Evolutionary conservation across 1,139 yeast species (phyloP), one percentile per base, ranked within the genome.

Genomic region (Blastobotrys arbuscula): DNA sequence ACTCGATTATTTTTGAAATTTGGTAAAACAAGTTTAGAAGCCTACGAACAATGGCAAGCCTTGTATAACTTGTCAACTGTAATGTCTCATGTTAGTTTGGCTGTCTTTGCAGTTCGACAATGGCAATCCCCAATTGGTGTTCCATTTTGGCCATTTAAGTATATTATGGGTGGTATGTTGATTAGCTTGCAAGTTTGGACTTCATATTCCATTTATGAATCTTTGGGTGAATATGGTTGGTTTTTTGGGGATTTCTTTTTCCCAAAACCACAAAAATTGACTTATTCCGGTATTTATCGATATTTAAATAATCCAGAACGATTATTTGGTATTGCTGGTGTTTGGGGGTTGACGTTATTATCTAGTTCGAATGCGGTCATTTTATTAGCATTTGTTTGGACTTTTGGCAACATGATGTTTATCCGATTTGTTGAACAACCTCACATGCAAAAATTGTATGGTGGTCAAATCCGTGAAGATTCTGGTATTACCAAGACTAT

Each of bases 221-320:
- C 87, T 55, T 79, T 86, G 56, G 94, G 94, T 3, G 85, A 84
- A 55, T 85, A 83, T 65, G 95, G 95, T 15, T 86, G 95, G 95
- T 86, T 85, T 61, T 86, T 84, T 63, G 95, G 96, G 51, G 96
- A 86, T 64, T 86, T 86, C 67, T 86, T 86, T 65, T 73, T 84
- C 56, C 82, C 86, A 33, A 71, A 79, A 30, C 66, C 70, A 39
- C 55, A 58, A 42, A 62, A 65, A 50, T 72, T 87, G 56, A 82
- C 92, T 1, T 84, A 84, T 56, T 86, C 88, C 30, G 96, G 96
- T 48, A 87, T 86, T 46, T 87, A 86, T 64, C 78, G 95, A 58
- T 86, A 85, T 64, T 73, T 86, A 62, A 87, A 86, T 63, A 85
- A 86, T 61, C 96, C 96, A 7, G 95, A 86, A 64, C 84, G 89